Evolutionary conservation across 345 rosid genomes (phyloP).

Genomic region (Syzygium aqueum): DNA sequence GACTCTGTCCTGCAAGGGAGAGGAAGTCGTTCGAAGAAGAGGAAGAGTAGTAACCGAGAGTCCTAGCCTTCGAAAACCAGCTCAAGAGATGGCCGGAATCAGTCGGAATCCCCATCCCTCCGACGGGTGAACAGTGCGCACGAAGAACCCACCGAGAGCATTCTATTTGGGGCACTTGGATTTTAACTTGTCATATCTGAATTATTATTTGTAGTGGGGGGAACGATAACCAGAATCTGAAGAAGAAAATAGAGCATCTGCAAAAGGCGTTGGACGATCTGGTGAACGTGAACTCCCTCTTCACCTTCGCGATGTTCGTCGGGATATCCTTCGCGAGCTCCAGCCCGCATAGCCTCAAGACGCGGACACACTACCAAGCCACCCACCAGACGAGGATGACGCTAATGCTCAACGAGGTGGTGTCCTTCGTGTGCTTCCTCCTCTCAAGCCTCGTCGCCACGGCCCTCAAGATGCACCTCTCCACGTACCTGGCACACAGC

Average conservation of each 20-base stretch:
- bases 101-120: too few species aligned
- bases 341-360: constrained; percentile 5
- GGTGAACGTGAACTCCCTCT: constrained; percentile 28
- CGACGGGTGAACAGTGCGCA: too few species aligned
- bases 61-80: too few species aligned
- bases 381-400: neutral
- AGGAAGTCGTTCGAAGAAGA: too few species aligned
- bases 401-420: constrained; percentile 21
- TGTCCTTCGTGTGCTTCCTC: constrained; percentile 22
- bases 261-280: constrained; percentile 20
- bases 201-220: neutral
- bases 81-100: too few species aligned
- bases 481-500: neutral
- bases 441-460: constrained; percentile 13
- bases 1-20: too few species aligned
- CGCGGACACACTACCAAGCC: constrained; percentile 6
- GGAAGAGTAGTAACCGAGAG: too few species aligned
- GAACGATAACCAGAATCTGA: neutral
- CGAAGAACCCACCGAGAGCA: too few species aligned
- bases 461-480: neutral
- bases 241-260: neutral
- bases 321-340: constrained; percentile 13
- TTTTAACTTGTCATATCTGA: too few species aligned
- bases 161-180: too few species aligned
- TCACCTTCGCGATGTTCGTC: constrained; percentile 27